These are phyloP conservation scores for Boletus sp. DNA, from an alignment of 768 basidiomycete species.

Conservation along the genomic window DNA sequence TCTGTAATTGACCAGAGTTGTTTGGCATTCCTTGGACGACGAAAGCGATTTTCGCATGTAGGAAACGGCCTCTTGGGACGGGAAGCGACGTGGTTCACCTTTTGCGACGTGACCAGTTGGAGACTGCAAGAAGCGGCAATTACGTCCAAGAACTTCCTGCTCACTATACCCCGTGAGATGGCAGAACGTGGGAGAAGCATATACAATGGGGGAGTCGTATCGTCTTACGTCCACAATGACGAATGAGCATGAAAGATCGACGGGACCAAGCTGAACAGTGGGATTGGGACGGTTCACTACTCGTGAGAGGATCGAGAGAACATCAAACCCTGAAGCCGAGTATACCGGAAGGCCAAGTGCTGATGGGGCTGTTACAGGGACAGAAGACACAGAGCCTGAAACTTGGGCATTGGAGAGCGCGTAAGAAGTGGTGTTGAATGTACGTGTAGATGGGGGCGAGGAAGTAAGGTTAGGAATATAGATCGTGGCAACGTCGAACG, in stretches of 20 bases:
- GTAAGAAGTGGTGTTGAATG: constrained; percentile 8
- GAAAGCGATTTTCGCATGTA: constrained; percentile 63
- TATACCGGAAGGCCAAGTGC: constrained; percentile 61
- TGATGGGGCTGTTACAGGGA: constrained; percentile 30
- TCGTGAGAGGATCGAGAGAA: constrained; percentile 76
- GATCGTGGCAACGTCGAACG: background rate
- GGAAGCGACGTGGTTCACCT: constrained; percentile 56
- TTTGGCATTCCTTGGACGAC: constrained; percentile 86
- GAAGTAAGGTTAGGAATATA: constrained; percentile 8
- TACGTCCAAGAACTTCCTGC: constrained; percentile 78
- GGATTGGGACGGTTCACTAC: constrained; percentile 76
- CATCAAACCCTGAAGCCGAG: constrained; percentile 88
- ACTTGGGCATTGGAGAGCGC: background rate
- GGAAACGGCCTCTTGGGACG: constrained; percentile 64
- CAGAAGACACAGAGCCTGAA: background rate
- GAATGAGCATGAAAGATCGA: constrained; percentile 92
- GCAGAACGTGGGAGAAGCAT: constrained; percentile 84
- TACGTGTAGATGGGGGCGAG: background rate
- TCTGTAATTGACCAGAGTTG: constrained; percentile 81
- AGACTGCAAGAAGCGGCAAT: constrained; percentile 88
- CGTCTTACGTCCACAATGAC: constrained; percentile 82
- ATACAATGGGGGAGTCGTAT: constrained; percentile 85
- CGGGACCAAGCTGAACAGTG: constrained; percentile 78
- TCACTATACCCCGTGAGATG: constrained; percentile 73
- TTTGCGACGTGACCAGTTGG: constrained; percentile 58